Evolutionary conservation across 2,329 filamentous ascomycete species (phyloP), one percentile per base, ranked within the genome.

Genomic region (Botryotinia calthae): DNA sequence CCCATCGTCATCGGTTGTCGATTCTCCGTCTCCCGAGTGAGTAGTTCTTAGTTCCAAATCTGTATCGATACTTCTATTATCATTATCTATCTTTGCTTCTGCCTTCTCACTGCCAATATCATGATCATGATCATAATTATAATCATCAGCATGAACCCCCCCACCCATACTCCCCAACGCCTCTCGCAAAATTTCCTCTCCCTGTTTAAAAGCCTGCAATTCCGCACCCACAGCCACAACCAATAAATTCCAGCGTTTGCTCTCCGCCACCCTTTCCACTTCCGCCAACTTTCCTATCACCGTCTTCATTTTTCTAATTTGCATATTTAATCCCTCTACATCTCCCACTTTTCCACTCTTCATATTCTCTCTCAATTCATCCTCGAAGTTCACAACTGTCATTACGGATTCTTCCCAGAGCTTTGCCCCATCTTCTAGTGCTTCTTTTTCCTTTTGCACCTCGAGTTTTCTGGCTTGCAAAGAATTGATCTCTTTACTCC

Each of bases 191-290:
- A 93, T 84, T 4, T 84, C 81, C 76, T 86, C 85, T 1, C 89
- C 90, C 77, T 90, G 87, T 46, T 83, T 83, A 74, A 93, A 90
- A 3, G 90, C 90, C 73, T 91, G 89, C 1, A 92, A 79, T 80
- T 93, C 93, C 0, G 93, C 92, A 0, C 92, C 91, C 48, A 95
- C 89, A 18, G 91, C 92, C 69, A 89, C 92, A 7, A 94, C 89
- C 28, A 95, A 84, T 25, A 95, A 82, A 72, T 91, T 94, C 92
- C 93, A 95, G 25, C 86, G 85, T 72, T 87, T 87, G 1, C 84
- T 82, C 74, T 92, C 88, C 0, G 90, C 90, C 3, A 86, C 79
- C 1, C 84, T 82, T 40, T 90, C 78, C 31, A 86, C 85, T 25
- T 84, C 81, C 70, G 89, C 85, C 6, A 95, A 81, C 4, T 86